Base-by-base conservation (phyloP, 2,329 filamentous ascomycete species). In the Aspergillus bombycis region DNA sequence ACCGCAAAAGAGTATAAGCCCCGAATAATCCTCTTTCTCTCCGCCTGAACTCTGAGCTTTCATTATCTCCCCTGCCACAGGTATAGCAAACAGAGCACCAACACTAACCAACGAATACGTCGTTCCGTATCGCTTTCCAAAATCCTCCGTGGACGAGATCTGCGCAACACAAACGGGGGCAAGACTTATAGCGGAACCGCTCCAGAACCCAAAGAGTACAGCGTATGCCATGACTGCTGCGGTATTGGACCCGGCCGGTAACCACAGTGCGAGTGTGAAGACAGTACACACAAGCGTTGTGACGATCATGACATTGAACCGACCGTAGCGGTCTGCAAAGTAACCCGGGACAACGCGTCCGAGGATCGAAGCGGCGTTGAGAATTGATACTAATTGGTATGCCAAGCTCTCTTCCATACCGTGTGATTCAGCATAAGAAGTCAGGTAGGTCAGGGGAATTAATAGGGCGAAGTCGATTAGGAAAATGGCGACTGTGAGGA, bases 281-380 rank as follows among this genome's bases (percentile, higher is more conserved):
- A 74, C 52, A 0, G 65, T 55, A 32, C 69, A 75, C 0, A 69
- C 26, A 0, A 68, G 14, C 1, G 65, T 57, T 2, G 67, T 74
- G 4, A 69, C 10, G 6, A 65, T 58, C 71, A 75, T 74, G 11
- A 70, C 65, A 28, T 76, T 77, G 54, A 76, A 77, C 3, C 74
- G 70, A 23, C 77, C 77, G 0, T 72, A 62, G 7, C 65, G 64
- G 48, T 79, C 77, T 1, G 76, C 75, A 0, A 76, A 32, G 12
- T 72, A 69, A 1, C 75, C 76, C 0, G 76, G 75, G 3, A 79
- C 21, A 14, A 68, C 65, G 3, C 77, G 71, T 16, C 77, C 77
- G 1, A 68, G 68, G n/a, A 78, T 68, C 1, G 72, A 69, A 5
- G 69, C 71, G 0, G 68, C 70, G 21, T 78, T 79, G 14, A 78